Evolutionary conservation across 495 filamentous ascomycete genomes (phyloP), one percentile per base, ranked within the genome.

Genomic region (Tuber calosporum): DNA sequence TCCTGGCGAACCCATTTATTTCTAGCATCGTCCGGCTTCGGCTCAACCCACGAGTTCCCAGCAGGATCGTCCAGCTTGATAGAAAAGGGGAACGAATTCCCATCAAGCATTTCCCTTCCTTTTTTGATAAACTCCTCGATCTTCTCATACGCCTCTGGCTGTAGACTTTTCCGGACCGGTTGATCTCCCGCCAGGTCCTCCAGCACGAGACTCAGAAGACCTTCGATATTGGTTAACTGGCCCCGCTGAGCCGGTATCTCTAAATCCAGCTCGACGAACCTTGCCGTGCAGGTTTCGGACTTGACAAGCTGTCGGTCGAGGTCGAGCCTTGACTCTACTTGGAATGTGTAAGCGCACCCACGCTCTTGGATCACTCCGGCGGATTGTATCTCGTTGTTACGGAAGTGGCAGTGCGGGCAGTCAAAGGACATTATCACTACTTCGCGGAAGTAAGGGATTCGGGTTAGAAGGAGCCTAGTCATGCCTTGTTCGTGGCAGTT

Each of bases 31-130:
- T 87, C 84, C 72, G 90, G 87, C 74, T 91, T 90, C 37, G 95
- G 95, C 69, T 96, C 93, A 79, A 99, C 96, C 88, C 92, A 98
- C 4, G 92, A 96, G 85, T 99, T 99, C n/a, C 95, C 95, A 5
- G 93, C 91, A 2, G 91, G 91, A 79, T 99, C 95, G 82, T 99
- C 92, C 42, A 97, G 82, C 17, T 87, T 88, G 42, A 98, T 83
- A 9, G 90, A 89, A 85, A 98, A 97, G n/a, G 96, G 95, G 80
- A 94, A 94, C 2, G 85, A 87, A 13, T 88, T 85, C 20, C 92
- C 89, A 17, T 87, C 87, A 26, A 94, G 81, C 86, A 97, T 96
- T 38, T 88, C 86, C 72, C 87, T 83, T 1, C 93, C 86, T 69
- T 88, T 90, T 36, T 86, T 80, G 73, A 96, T 88, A 69, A 97